Evolutionary conservation across 2,329 filamentous ascomycete species (phyloP).

Genomic region (Aspergillus eucalypticola): DNA sequence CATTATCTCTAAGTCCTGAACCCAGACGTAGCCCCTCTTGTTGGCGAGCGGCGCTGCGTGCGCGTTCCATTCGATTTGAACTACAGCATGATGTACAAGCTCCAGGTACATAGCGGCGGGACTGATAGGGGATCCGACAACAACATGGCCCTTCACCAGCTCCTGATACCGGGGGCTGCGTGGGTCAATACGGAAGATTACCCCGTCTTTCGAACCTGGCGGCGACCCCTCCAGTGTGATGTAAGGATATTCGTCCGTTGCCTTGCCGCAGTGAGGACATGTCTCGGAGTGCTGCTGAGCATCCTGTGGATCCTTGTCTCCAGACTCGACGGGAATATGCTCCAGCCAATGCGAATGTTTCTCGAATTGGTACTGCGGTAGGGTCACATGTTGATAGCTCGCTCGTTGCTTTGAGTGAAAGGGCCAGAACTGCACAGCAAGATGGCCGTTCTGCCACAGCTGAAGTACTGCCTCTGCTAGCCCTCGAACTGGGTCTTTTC

Average conservation of each 20-base stretch:
- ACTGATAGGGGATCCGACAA: neutral
- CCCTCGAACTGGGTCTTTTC: neutral
- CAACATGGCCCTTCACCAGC: neutral
- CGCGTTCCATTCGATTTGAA: neutral
- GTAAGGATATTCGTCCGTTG: neutral
- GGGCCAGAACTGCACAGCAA: neutral
- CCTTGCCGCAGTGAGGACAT: neutral
- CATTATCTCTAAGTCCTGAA: neutral
- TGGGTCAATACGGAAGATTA: neutral
- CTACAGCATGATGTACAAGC: neutral
- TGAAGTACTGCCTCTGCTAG: neutral
- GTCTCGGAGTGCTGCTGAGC: neutral
- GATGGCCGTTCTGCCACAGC: neutral
- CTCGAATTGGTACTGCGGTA: neutral
- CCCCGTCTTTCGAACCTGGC: neutral
- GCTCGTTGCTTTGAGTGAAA: neutral
- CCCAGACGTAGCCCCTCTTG: neutral
- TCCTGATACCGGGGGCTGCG: neutral
- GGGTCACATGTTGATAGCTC: neutral
- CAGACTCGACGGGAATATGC: neutral
- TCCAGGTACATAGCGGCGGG: neutral
- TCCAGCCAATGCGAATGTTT: neutral
- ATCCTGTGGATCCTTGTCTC: neutral
- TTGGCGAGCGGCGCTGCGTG: neutral
- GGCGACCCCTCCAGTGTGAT: neutral